Evolutionary conservation across 768 basidiomycete genomes (phyloP).

Genomic region (Gymnopilus dilepis): DNA sequence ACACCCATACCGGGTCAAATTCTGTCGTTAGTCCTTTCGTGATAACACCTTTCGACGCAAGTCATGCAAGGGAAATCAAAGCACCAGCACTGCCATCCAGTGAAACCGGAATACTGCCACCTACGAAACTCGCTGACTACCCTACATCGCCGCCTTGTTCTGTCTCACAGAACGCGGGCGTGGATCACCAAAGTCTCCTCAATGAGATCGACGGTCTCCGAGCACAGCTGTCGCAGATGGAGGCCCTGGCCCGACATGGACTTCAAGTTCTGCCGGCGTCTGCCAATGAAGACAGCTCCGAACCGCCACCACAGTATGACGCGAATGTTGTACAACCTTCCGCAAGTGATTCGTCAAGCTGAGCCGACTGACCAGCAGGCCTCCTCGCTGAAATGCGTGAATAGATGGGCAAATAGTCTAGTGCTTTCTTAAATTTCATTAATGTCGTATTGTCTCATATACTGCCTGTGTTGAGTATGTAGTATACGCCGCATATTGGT

Average conservation of each 20-base stretch:
- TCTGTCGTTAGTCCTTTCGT: slow-evolving; percentile 4
- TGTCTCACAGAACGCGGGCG: neutral
- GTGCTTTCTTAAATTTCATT: too few species aligned
- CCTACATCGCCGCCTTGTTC: neutral
- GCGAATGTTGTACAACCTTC: slow-evolving; percentile 1
- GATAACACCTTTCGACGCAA: neutral
- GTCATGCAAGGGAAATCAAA: neutral
- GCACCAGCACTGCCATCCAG: neutral
- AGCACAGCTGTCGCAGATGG: slow-evolving; percentile 10
- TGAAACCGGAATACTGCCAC: neutral
- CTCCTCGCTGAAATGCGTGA: too few species aligned
- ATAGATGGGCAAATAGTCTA: too few species aligned
- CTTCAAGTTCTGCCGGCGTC: neutral
- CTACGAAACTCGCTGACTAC: neutral
- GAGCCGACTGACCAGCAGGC: too few species aligned
- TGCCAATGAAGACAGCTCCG: neutral
- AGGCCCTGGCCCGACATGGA: slow-evolving; percentile 5
- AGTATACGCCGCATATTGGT: too few species aligned
- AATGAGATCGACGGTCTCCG: slow-evolving; percentile 1
- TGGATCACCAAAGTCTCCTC: slow-evolving; percentile 4
- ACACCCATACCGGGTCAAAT: neutral
- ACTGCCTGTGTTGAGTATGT: too few species aligned
- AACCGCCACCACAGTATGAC: slow-evolving; percentile 15
- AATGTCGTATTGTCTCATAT: too few species aligned
- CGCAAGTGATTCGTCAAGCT: too few species aligned